Evolutionary conservation across 768 basidiomycete species (phyloP).

Genomic region (Amanita pallidorosea): DNA sequence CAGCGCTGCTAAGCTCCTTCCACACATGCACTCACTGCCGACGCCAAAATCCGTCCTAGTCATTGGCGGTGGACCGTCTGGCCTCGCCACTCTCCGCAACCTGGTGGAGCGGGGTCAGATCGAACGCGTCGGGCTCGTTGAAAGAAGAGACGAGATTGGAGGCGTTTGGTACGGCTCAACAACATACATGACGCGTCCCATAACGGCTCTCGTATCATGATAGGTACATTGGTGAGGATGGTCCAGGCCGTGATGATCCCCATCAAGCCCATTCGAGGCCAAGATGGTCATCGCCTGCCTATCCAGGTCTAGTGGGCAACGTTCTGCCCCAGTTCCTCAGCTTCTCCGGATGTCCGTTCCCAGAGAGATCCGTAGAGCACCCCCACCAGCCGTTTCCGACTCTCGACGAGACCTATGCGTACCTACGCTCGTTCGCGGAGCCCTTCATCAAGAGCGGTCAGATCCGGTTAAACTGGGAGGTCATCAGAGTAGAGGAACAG

Average conservation of each 20-base stretch:
- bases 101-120: constrained; percentile 29
- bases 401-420: constrained; percentile 24
- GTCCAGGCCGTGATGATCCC: constrained; percentile 10
- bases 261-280: constrained; percentile 14
- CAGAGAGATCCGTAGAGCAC: constrained; percentile 13
- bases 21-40: background rate
- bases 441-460: constrained; percentile 18
- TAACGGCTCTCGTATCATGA: too few species aligned
- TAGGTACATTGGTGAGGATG: background rate
- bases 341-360: constrained; percentile 26
- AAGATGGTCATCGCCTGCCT: constrained; percentile 37
- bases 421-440: constrained; percentile 23
- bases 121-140: constrained; percentile 32
- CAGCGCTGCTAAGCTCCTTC: too few species aligned
- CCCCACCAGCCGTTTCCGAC: constrained; percentile 30
- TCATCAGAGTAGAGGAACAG: constrained; percentile 26
- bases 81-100: constrained; percentile 40
- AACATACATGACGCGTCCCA: too few species aligned
- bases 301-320: constrained; percentile 38
- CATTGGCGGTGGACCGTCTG: constrained; percentile 36
- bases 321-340: constrained; percentile 35
- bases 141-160: constrained; percentile 36
- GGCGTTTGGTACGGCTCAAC: constrained; percentile 30
- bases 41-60: constrained; percentile 25
- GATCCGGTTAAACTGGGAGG: constrained; percentile 32